Evolutionary conservation across 208 protist genomes (phyloP), one percentile per base, ranked within the genome.

Genomic region (Leishmania arabica): DNA sequence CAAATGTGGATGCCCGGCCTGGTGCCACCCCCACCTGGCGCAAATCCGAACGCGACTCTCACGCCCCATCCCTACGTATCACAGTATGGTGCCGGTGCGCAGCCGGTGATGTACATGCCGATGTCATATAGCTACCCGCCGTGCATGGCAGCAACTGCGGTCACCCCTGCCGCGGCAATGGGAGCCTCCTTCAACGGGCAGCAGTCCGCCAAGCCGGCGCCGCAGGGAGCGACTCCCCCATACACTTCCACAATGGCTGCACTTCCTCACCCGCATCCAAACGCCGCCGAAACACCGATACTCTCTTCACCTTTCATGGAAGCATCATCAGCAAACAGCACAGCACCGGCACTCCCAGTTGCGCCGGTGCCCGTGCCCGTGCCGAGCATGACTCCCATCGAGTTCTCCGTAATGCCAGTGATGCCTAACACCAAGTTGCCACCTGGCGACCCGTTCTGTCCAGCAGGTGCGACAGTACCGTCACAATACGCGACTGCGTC

Each of bases 391-490:
- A 77, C 77, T 2, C 77, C 87, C 11, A 54, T 90, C 15, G 87
- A 90, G 84, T 79, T 76, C 80, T 79, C 40, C 40, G 81, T 88
- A 31, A 82, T 91, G 77, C 88, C 80, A 49, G 71, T 95, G 37
- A 78, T 87, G 62, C 88, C 89, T 58, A 90, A 89, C 79, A 86
- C 78, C 53, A 75, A 73, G 62, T 80, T 95, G 73, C 90, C 90
- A 5, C 75, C 79, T 27, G 92, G 90, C 19, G 82, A 78, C 37
- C 88, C 92, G 5, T 94, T 95, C 72, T 94, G 88, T 64, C 88
- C 88, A 11, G 84, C 89, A 17, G 92, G 92, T 49, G 90, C 93
- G 42, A 72, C 79, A 9, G 84, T 89, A 68, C 82, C 90, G 42
- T 71, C 60, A 11, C 86, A 87, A 42, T 95, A 94, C 80, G 70